Conservation (phyloP, 768 basidiomycete species). For the Leucocoprinus leucothites region DNA sequence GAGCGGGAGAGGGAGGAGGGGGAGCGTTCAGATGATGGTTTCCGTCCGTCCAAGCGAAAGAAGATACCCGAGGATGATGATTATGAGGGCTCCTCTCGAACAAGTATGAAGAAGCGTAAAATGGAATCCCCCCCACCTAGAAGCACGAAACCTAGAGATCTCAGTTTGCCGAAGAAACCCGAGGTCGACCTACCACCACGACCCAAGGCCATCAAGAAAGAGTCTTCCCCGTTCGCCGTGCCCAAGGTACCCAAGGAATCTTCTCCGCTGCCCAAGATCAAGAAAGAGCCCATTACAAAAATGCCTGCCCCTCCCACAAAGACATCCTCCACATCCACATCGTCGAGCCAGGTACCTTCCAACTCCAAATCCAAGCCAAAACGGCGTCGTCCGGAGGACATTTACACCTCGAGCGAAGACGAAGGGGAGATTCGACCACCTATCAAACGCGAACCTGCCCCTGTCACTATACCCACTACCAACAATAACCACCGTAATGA, state of each 20-base stretch:
- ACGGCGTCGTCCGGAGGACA: conserved; percentile 50
- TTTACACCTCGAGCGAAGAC: conserved; percentile 68
- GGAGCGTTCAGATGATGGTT: conserved; percentile 19
- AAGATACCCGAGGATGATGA: conserved; percentile 25
- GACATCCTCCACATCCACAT: conserved; percentile 10
- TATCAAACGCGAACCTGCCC: conserved; percentile 1
- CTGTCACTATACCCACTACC: background rate
- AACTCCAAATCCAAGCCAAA: conserved; percentile 23
- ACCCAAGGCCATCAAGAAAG: conserved; percentile 2
- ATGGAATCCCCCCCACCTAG: conserved; percentile 5
- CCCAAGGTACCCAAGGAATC: background rate
- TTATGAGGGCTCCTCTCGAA: conserved; percentile 17
- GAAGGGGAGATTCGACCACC: conserved; percentile 35
- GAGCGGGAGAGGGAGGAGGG: conserved; percentile 26
- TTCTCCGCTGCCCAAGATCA: conserved; percentile 17
- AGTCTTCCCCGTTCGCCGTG: background rate
- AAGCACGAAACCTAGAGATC: conserved; percentile 1
- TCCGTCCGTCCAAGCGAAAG: conserved; percentile 38
- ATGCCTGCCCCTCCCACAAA: conserved; percentile 11
- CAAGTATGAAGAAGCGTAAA: conserved; percentile 13
- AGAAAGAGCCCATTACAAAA: conserved; percentile 8
- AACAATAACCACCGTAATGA: conserved; percentile 3
- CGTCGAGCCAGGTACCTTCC: conserved; percentile 12
- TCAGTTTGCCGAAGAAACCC: conserved; percentile 33
- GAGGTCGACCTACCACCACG: conserved; percentile 14